A percentile compares a stretch with the other conserved stretches of the same genome.
Conservation (phyloP, 352 stramenopile genomes). For the Phytophthora pisi region DNA sequence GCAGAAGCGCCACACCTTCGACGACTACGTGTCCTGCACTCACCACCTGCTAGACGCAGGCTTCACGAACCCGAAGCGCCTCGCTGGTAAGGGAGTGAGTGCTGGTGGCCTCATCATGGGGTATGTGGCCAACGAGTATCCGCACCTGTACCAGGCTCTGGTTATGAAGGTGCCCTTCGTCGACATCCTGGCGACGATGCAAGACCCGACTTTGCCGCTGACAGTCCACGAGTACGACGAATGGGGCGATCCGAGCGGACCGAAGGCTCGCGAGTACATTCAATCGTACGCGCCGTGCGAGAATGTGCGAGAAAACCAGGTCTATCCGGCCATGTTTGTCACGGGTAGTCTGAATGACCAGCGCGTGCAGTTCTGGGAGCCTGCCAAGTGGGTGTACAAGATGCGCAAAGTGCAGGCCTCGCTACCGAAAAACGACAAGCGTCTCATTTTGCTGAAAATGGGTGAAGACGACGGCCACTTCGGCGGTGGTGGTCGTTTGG, state of each 20-base stretch:
- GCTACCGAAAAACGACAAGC: constrained; percentile 31
- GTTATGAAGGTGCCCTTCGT: constrained; percentile 92
- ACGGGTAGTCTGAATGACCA: constrained; percentile 86
- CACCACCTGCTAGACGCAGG: constrained; percentile 61
- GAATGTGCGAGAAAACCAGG: constrained; percentile 55
- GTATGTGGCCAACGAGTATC: constrained; percentile 84
- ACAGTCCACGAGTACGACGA: constrained; percentile 94
- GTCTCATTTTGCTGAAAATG: constrained; percentile 71
- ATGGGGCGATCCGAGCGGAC: constrained; percentile 78
- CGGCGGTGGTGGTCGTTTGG: constrained; percentile 70
- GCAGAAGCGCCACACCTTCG: constrained; percentile 87
- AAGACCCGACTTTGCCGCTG: constrained; percentile 81
- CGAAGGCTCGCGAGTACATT: constrained; percentile 67
- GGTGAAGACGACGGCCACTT: constrained; percentile 86
- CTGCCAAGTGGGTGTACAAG: constrained; percentile 85
- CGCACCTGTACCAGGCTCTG: constrained; percentile 73
- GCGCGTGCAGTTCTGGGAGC: constrained; percentile 87
- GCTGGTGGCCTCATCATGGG: constrained; percentile 89
- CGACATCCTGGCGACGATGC: constrained; percentile 89
- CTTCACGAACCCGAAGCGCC: constrained; percentile 62
- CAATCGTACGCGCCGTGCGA: constrained; percentile 82
- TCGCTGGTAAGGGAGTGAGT: constrained; percentile 84
- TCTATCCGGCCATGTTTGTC: constrained; percentile 84
- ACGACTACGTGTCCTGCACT: constrained; percentile 82
- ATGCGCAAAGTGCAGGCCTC: constrained; percentile 60